phyloP scores from a whole-genome alignment of 202 grass and related monocot species.

The Digitaria exilis region DNA sequence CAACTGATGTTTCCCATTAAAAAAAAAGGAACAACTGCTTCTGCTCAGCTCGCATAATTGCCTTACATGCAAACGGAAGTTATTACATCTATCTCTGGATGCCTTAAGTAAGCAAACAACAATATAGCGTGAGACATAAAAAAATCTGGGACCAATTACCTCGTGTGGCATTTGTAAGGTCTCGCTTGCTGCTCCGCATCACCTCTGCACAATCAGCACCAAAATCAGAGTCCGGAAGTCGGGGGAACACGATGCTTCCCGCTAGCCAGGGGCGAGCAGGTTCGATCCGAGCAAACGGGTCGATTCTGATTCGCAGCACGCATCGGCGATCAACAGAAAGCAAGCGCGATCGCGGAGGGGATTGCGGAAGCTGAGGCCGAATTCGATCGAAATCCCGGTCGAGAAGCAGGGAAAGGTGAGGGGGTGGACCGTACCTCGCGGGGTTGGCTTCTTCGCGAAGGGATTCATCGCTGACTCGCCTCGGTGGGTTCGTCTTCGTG shows the following conservation, averaged over 20 bases:
- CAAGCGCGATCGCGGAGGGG: background rate
- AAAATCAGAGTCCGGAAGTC: constrained; percentile 24
- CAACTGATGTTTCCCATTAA: too few species aligned
- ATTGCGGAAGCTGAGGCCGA: constrained; percentile 13
- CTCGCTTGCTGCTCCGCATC: constrained; percentile 87
- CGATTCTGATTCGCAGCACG: constrained; percentile 4
- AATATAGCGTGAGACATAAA: background rate
- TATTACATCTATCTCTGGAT: background rate
- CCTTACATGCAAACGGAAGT: constrained; percentile 10
- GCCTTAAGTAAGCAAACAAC: background rate
- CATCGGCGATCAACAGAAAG: background rate
- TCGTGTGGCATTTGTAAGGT: constrained; percentile 81
- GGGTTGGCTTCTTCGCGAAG: constrained; percentile 82
- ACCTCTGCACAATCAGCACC: constrained; percentile 61
- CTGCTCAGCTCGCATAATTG: background rate
- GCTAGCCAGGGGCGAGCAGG: background rate
- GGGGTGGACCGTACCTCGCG: constrained; percentile 48
- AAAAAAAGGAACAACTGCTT: background rate
- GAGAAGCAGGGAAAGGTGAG: background rate
- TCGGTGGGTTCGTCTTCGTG: constrained; percentile 3
- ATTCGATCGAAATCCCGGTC: background rate
- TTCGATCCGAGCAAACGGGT: background rate
- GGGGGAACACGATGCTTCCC: background rate
- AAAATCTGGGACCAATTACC: constrained; percentile 42
- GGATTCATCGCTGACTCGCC: constrained; percentile 60